Conservation (phyloP, 768 basidiomycete genomes). For the Mycena venus region DNA sequence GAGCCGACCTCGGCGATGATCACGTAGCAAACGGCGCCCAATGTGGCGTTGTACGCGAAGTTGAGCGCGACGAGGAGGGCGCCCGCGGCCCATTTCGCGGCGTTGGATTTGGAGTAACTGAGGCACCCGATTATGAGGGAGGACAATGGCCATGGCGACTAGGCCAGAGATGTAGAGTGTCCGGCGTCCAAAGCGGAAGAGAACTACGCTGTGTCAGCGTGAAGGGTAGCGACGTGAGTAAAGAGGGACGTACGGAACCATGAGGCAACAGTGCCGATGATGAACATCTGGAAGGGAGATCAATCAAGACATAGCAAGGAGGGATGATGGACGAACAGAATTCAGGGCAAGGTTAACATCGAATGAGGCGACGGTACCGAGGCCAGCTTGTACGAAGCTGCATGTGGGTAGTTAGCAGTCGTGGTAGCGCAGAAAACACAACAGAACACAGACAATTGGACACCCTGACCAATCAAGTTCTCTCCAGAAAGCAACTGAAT, state of each 20-base stretch:
- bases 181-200: slow-evolving; percentile 36
- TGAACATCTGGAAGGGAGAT: slow-evolving; percentile 40
- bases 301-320: neutral
- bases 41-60: slow-evolving; percentile 37
- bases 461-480: slow-evolving; percentile 39
- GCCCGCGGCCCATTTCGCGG: slow-evolving; percentile 33
- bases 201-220: slow-evolving; percentile 19
- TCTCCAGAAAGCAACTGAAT: slow-evolving; percentile 39
- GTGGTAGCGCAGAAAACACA: neutral
- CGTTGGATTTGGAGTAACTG: slow-evolving; percentile 21
- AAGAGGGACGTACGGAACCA: slow-evolving; percentile 35
- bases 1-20: slow-evolving; percentile 38
- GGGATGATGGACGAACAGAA: slow-evolving; percentile 8
- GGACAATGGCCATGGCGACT: slow-evolving; percentile 34
- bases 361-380: slow-evolving; percentile 27
- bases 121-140: slow-evolving; percentile 38
- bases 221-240: neutral
- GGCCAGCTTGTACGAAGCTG: slow-evolving; percentile 35
- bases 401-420: neutral
- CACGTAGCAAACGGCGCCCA: slow-evolving; percentile 39
- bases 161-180: slow-evolving; percentile 37
- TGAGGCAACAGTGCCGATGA: slow-evolving; percentile 40
- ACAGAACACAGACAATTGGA: slow-evolving; percentile 28
- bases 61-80: slow-evolving; percentile 37
- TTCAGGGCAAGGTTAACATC: slow-evolving; percentile 38